A percentile compares a stretch with the other conserved stretches of the same genome.
Evolutionary conservation across 768 basidiomycete species (phyloP).

Genomic region (Tephrocybe rancida): DNA sequence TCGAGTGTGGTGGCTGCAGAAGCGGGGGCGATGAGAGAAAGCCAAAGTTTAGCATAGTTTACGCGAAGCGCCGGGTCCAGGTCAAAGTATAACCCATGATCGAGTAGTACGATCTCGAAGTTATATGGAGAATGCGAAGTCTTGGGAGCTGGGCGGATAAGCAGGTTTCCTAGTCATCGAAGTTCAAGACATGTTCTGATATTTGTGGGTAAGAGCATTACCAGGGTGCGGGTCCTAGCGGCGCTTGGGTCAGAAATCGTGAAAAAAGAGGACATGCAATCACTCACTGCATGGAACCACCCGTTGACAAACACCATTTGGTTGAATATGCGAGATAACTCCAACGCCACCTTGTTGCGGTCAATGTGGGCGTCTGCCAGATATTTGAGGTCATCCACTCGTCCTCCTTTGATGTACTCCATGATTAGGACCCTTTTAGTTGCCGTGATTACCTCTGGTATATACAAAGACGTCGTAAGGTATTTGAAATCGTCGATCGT

Average conservation of each 20-base stretch:
- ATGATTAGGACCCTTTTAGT: conserved; percentile 88
- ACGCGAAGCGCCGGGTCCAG: conserved; percentile 77
- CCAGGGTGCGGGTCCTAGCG: conserved; percentile 85
- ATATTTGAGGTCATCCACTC: conserved; percentile 87
- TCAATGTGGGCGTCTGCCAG: conserved; percentile 84
- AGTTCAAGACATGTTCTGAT: background rate
- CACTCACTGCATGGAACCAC: conserved; percentile 79
- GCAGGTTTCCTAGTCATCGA: conserved; percentile 68
- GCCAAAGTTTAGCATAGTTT: conserved; percentile 88
- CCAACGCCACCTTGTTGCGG: conserved; percentile 90
- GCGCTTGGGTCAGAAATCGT: conserved; percentile 4
- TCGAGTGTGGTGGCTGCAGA: conserved; percentile 65
- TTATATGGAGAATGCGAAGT: conserved; percentile 82
- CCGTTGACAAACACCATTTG: conserved; percentile 97
- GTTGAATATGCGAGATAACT: conserved; percentile 88
- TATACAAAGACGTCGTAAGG: conserved; percentile 80
- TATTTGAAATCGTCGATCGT: conserved; percentile 70
- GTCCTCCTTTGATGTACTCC: conserved; percentile 91
- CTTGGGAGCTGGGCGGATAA: conserved; percentile 76
- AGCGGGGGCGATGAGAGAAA: conserved; percentile 79
- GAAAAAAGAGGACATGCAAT: background rate
- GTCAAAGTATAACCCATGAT: conserved; percentile 95
- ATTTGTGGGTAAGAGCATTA: conserved; percentile 22
- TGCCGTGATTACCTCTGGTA: conserved; percentile 80
- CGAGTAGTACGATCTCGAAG: conserved; percentile 93